Evolutionary conservation across 768 basidiomycete genomes (phyloP), one percentile per base, ranked within the genome.

Genomic region (Dacryopinax spathularia): DNA sequence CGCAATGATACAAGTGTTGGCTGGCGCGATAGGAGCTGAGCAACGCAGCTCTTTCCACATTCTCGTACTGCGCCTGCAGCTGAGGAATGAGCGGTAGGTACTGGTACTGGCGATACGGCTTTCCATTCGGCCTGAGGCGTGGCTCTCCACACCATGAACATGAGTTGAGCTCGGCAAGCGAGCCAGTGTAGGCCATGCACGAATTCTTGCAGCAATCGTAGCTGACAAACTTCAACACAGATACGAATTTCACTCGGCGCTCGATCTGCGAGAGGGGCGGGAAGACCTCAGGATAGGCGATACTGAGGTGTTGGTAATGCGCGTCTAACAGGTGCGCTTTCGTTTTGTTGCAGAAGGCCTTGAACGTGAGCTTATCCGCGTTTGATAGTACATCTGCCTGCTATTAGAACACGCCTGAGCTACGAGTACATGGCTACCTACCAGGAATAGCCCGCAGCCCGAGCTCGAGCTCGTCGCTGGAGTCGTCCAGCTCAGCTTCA

Each of bases 171-270:
- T 72, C 67, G 5, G 64, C 68, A 34, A 75, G 70, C 0, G 70
- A 67, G 1, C 77, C 77, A 18, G 71, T 66, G 65, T 69, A 81
- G 63, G 72, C 74, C 60, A 68, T 68, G 65, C 80, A 81, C 0
- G 75, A 77, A 56, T 77, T 75, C 22, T 69, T 60, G 68, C 80
- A 82, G 66, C 78, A 80, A 67, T 80, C 68, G 67, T 71, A 77
- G n/a, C n/a, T n/a, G n/a, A n/a, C n/a, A n/a, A n/a, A n/a, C n/a
- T n/a, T n/a, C n/a, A n/a, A n/a, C n/a, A n/a, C n/a, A n/a, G n/a
- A n/a, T n/a, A n/a, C n/a, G n/a, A n/a, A n/a, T n/a, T n/a, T n/a
- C n/a, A n/a, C n/a, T n/a, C n/a, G n/a, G n/a, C n/a, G n/a, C n/a
- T n/a, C n/a, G n/a, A n/a, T n/a, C n/a, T n/a, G n/a, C n/a, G n/a